phyloP scores from a whole-genome alignment of 306 rosid genomes.

The Lablab purpureus region DNA sequence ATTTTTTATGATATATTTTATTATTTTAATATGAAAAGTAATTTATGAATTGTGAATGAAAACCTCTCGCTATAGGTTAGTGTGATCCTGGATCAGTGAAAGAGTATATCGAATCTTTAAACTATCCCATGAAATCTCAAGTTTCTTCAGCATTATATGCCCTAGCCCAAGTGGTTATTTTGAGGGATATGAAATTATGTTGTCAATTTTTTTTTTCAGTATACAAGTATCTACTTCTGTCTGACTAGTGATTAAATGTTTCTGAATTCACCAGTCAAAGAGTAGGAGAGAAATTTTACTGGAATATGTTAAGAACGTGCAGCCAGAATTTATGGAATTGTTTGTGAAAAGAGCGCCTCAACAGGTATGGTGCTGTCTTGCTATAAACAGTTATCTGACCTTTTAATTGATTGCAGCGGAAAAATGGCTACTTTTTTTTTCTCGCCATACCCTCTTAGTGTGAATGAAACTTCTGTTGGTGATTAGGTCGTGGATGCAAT shows the following conservation, averaged over 20 bases:
- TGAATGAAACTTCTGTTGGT: slow-evolving; percentile 35
- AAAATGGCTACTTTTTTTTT: slow-evolving; percentile 3
- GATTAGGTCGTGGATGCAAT: slow-evolving; percentile 93
- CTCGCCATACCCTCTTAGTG: neutral
- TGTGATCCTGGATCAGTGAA: neutral
- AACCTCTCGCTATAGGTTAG: slow-evolving; percentile 11
- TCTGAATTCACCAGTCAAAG: slow-evolving; percentile 71
- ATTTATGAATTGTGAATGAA: neutral
- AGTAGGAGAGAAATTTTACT: slow-evolving; percentile 88
- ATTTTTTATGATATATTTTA: neutral
- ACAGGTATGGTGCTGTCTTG: slow-evolving; percentile 60
- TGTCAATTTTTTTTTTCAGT: neutral
- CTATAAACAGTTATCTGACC: neutral
- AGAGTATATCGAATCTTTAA: neutral
- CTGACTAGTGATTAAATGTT: slow-evolving; percentile 4
- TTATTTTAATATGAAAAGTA: neutral
- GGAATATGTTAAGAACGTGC: slow-evolving; percentile 94
- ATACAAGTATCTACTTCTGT: slow-evolving; percentile 2
- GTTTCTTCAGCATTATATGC: slow-evolving; percentile 22
- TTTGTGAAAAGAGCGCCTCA: slow-evolving; percentile 96
- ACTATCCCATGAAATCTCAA: neutral
- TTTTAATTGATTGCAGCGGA: slow-evolving; percentile 5
- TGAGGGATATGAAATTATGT: neutral
- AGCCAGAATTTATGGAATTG: slow-evolving; percentile 98
- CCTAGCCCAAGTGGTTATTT: neutral